phyloP scores from a whole-genome alignment of 805 yeast genomes.

The Metschnikowia kunwiensis region DNA sequence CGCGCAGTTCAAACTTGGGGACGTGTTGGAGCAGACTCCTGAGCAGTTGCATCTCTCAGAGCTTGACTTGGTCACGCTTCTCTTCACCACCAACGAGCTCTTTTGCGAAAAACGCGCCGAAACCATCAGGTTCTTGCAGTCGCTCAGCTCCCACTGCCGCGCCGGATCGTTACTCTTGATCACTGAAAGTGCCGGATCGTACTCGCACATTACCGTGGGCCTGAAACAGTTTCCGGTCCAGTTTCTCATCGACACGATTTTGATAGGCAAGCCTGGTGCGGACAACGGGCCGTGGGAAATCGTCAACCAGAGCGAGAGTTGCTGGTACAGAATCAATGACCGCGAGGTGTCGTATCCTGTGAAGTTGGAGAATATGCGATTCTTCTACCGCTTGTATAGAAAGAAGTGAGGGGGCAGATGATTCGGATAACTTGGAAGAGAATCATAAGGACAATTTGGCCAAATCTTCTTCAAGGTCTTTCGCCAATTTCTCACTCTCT shows the following conservation, averaged over 20 bases:
- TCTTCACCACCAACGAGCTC: slow-evolving; percentile 86
- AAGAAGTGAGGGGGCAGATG: slow-evolving; percentile 44
- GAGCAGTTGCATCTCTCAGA: slow-evolving; percentile 18
- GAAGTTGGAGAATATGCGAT: slow-evolving; percentile 84
- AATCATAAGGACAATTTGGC: slow-evolving; percentile 8
- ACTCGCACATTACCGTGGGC: slow-evolving; percentile 76
- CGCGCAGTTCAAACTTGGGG: slow-evolving; percentile 29
- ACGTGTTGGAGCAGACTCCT: slow-evolving; percentile 25
- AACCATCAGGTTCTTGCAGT: slow-evolving; percentile 43
- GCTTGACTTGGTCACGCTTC: slow-evolving; percentile 57
- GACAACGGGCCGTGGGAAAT: slow-evolving; percentile 61
- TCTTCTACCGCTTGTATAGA: slow-evolving; percentile 71
- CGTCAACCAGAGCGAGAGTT: slow-evolving; percentile 63
- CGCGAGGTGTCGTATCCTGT: slow-evolving; percentile 53
- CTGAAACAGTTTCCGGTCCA: slow-evolving; percentile 78
- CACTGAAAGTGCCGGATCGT: slow-evolving; percentile 88
- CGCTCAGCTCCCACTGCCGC: slow-evolving; percentile 48
- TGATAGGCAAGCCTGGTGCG: slow-evolving; percentile 49
- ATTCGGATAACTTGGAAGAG: too few relatives aligned
- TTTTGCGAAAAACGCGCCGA: slow-evolving; percentile 64
- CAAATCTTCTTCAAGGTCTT: slow-evolving; percentile 11
- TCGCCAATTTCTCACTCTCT: slow-evolving; percentile 8
- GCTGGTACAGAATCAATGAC: slow-evolving; percentile 69
- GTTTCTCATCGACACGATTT: slow-evolving; percentile 69
- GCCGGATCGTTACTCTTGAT: slow-evolving; percentile 61